Evolutionary conservation across 2,329 filamentous ascomycete genomes (phyloP).

Genomic region (Aspergillus caelatus): DNA sequence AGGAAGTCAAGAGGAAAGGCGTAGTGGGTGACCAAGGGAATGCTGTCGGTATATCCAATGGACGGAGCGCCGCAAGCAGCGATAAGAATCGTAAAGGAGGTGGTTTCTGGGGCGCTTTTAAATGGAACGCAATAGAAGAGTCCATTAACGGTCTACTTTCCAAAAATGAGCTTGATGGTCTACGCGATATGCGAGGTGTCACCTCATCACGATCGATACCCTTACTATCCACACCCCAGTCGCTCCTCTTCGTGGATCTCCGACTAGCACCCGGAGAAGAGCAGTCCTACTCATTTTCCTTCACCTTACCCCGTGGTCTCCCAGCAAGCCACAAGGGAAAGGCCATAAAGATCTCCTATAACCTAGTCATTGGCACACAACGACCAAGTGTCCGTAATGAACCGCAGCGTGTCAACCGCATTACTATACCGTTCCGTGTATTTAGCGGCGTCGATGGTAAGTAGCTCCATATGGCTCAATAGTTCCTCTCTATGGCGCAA

Average conservation of each 20-base stretch:
- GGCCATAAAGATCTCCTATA: slow-evolving; percentile 91
- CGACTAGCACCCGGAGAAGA: slow-evolving; percentile 86
- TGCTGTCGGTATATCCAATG: slow-evolving; percentile 70
- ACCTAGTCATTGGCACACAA: slow-evolving; percentile 88
- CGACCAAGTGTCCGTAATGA: slow-evolving; percentile 75
- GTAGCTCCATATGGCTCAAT: slow-evolving; percentile 10
- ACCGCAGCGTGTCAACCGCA: slow-evolving; percentile 79
- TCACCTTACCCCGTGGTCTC: slow-evolving; percentile 82
- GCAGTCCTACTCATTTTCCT: slow-evolving; percentile 81
- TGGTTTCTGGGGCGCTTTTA: slow-evolving; percentile 79
- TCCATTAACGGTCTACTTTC: slow-evolving; percentile 88
- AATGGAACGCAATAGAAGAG: slow-evolving; percentile 85
- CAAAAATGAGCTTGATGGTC: slow-evolving; percentile 82
- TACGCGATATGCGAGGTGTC: slow-evolving; percentile 91
- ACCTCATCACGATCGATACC: slow-evolving; percentile 86
- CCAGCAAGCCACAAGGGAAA: slow-evolving; percentile 89
- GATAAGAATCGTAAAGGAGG: slow-evolving; percentile 64
- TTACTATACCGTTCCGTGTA: slow-evolving; percentile 90
- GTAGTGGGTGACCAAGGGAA: slow-evolving; percentile 81
- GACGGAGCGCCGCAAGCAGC: slow-evolving; percentile 48
- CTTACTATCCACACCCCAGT: slow-evolving; percentile 91
- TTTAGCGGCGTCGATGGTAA: slow-evolving; percentile 84
- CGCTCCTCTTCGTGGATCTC: slow-evolving; percentile 92
- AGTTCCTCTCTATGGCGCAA: not conserved
- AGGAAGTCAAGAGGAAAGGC: slow-evolving; percentile 93